A percentile compares a stretch with the other conserved stretches of the same genome.
Conservation (phyloP, 176 grass and related monocot species). For the Areca catechu region DNA sequence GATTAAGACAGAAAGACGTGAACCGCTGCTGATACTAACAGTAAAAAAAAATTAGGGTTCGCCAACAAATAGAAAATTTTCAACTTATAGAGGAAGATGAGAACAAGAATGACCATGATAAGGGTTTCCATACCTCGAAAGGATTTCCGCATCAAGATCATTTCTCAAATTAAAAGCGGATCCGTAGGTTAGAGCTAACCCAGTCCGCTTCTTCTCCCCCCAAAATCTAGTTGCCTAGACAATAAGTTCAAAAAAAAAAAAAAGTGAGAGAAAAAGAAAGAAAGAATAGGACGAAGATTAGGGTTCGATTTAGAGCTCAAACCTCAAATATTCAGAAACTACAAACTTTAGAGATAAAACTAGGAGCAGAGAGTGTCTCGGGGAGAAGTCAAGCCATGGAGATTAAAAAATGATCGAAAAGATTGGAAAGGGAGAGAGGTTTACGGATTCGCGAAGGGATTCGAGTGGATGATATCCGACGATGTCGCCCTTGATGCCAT, state of each 20-base stretch:
- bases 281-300: slow-evolving; percentile 19
- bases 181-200: slow-evolving; percentile 30
- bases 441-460: slow-evolving; percentile 27
- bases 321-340: not conserved
- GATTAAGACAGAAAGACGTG: no score
- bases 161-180: slow-evolving; percentile 39
- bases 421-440: not conserved
- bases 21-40: no score
- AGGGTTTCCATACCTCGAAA: slow-evolving; percentile 17
- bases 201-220: slow-evolving; percentile 36
- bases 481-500: slow-evolving; percentile 28
- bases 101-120: no score
- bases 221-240: slow-evolving; percentile 25
- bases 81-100: no score
- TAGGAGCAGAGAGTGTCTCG: not conserved
- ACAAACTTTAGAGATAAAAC: not conserved
- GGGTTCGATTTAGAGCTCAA: not conserved
- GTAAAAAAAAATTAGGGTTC: no score
- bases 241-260: not conserved
- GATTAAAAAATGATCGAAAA: not conserved
- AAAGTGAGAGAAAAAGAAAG: not conserved
- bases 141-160: slow-evolving; percentile 41
- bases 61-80: no score
- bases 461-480: slow-evolving; percentile 28
- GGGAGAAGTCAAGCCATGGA: not conserved